A percentile compares a stretch with the other conserved stretches of the same genome.
Conservation (phyloP, 1,284 basidiomycete genomes). For the Ustilago tritici region DNA sequence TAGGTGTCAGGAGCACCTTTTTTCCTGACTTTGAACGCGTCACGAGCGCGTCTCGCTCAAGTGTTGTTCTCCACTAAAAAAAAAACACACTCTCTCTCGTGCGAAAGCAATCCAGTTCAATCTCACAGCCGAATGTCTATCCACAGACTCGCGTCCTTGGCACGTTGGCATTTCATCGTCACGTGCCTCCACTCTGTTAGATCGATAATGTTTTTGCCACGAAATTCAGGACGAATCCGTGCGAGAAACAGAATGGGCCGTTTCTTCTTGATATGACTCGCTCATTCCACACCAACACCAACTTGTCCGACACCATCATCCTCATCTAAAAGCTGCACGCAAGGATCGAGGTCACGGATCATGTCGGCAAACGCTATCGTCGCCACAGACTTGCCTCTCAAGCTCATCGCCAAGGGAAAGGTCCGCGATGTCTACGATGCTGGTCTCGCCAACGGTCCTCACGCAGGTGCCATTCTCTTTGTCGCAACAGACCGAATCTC, state of each 20-base stretch:
- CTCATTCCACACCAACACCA: slow-evolving; percentile 6
- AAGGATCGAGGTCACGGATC: background rate
- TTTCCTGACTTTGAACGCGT: too few species aligned
- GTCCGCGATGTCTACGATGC: slow-evolving; percentile 69
- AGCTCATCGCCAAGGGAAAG: slow-evolving; percentile 67
- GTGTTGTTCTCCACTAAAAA: slow-evolving; percentile 26
- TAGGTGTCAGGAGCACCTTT: background rate
- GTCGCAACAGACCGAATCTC: slow-evolving; percentile 96
- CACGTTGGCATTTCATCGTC: slow-evolving; percentile 11
- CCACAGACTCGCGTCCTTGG: slow-evolving; percentile 12
- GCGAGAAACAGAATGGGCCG: background rate
- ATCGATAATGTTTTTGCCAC: background rate
- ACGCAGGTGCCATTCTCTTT: slow-evolving; percentile 76
- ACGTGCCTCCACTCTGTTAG: slow-evolving; percentile 28
- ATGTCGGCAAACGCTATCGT: slow-evolving; percentile 52
- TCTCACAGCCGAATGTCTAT: too few species aligned
- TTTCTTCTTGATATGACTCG: slow-evolving; percentile 20
- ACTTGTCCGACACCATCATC: background rate
- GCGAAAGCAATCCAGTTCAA: too few species aligned
- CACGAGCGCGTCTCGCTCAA: too few species aligned
- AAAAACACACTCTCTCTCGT: too few species aligned
- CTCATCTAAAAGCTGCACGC: background rate
- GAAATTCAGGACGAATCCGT: slow-evolving; percentile 2
- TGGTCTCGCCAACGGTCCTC: slow-evolving; percentile 45
- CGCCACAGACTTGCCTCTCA: slow-evolving; percentile 62